Evolutionary conservation across 352 stramenopile genomes (phyloP).

Genomic region (Phytopythium montanum): DNA sequence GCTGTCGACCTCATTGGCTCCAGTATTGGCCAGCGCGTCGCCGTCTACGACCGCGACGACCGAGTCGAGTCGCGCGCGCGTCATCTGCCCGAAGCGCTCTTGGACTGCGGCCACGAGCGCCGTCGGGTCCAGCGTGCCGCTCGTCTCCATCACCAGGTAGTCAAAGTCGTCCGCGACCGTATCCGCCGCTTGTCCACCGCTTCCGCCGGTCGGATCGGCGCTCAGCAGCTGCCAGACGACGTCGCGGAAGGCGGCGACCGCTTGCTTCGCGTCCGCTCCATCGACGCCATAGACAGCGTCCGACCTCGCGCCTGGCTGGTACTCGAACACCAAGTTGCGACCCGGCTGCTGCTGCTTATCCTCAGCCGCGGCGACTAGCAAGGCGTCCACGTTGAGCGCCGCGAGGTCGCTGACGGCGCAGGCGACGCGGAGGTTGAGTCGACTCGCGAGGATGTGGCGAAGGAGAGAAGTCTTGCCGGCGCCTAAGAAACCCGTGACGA

Average conservation of each 20-base stretch:
- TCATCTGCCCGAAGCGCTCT: constrained; percentile 77
- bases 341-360: background rate
- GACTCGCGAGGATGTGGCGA: constrained; percentile 57
- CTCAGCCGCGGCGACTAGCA: constrained; percentile 44
- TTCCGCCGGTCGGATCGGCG: constrained; percentile 13
- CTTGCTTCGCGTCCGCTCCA: constrained; percentile 17
- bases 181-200: constrained; percentile 10
- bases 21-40: constrained; percentile 56
- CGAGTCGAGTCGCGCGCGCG: constrained; percentile 67
- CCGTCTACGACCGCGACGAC: constrained; percentile 77
- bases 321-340: constrained; percentile 29
- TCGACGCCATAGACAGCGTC: constrained; percentile 31
- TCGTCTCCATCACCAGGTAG: constrained; percentile 78
- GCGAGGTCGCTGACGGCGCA: constrained; percentile 70
- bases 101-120: constrained; percentile 61
- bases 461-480: constrained; percentile 70
- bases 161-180: constrained; percentile 38
- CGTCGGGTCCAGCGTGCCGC: constrained; percentile 67
- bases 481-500: constrained; percentile 64
- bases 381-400: constrained; percentile 62
- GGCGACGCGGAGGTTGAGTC: constrained; percentile 62
- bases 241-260: constrained; percentile 59
- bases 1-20: constrained; percentile 23
- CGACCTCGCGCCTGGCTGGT: constrained; percentile 12
- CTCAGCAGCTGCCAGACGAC: constrained; percentile 56